Evolutionary conservation across 2,329 filamentous ascomycete species (phyloP).

Genomic region (Diaporthe sp.): DNA sequence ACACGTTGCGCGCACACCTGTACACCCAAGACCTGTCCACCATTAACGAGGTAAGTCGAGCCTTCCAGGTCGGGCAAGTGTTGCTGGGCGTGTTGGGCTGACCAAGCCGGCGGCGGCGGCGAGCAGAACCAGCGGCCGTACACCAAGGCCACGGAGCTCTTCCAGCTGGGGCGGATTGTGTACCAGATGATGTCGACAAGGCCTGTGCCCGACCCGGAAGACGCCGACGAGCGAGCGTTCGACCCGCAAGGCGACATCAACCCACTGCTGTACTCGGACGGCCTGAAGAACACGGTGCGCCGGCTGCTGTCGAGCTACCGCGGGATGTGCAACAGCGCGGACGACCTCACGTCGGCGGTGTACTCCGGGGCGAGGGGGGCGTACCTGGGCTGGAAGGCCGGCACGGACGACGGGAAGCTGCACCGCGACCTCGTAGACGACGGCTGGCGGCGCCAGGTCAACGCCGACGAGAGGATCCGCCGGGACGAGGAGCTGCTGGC

Average conservation of each 20-base stretch:
- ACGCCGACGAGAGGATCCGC: constrained; percentile 15
- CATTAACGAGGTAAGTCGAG: constrained; percentile 26
- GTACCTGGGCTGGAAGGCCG: constrained; percentile 28
- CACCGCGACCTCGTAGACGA: constrained; percentile 38
- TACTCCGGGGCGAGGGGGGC: not conserved
- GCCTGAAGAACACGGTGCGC: constrained; percentile 39
- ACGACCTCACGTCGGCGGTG: not conserved
- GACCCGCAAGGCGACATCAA: constrained; percentile 28
- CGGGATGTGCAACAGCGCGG: not conserved
- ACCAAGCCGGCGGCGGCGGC: not conserved
- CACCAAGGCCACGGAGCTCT: constrained; percentile 54
- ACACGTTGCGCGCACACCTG: constrained; percentile 43
- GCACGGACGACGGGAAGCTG: constrained; percentile 20
- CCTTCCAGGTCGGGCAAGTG: not conserved
- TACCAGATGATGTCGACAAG: constrained; percentile 58
- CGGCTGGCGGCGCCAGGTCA: constrained; percentile 32
- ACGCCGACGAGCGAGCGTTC: constrained; percentile 34
- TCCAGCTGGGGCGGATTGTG: constrained; percentile 54
- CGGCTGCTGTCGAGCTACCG: constrained; percentile 24
- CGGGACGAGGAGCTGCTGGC: constrained; percentile 38
- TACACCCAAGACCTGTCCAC: constrained; percentile 34
- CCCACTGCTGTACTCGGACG: constrained; percentile 36
- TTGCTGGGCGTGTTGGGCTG: not conserved
- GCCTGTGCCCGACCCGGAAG: constrained; percentile 46
- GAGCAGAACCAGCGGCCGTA: constrained; percentile 50